Base-by-base conservation (phyloP, 169 alveolate genomes). In the Cryptosporidium sp. region DNA sequence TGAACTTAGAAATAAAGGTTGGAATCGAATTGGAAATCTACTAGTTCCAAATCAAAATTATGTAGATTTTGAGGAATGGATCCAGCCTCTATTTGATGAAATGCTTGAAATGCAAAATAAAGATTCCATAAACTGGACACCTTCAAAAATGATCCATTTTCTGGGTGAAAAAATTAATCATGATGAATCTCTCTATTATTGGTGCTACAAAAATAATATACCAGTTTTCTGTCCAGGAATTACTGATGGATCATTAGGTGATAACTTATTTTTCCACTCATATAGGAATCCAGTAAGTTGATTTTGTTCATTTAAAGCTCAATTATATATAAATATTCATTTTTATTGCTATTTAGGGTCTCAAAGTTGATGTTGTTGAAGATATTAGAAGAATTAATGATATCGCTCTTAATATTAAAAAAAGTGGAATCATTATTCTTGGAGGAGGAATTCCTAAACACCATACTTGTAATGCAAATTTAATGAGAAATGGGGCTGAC, bases 401-500 rank as follows among this genome's bases (percentile, higher is more conserved):
- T 73, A 69, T 96, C 61, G 98, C 99, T 18, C 86, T 97, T 72
- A 87, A 95, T 84, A 96, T 99, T 10, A 93, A 94, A 58, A 95
- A 96, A 87, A 94, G 99, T 14, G 99, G 99, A 48, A 95, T 98
- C 91, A 93, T 99, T 53, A 96, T 98, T 61, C 92, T 98, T 23
- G 99, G 99, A 31, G 99, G 99, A 2, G 99, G 99, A 1, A 91
- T 97, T 51, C 97, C 99, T 52, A 99, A 99, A 91, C 99, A 99
- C 93, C 99, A 99, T 93, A 97, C 98, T 33, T 96, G 99, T 95
- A 99, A 99, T 93, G 99, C 99, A 16, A 98, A 98, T 91, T 91
- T 97, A 85, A 97, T 98, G 99, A 94, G 99, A 89, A 98, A 98
- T 92, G 99, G 99, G 56, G 99, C 99, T 9, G 99, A 99, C 92